Evolutionary conservation across 23 red algal species (phyloP).

Genomic region (Porphyridium purpureum): DNA sequence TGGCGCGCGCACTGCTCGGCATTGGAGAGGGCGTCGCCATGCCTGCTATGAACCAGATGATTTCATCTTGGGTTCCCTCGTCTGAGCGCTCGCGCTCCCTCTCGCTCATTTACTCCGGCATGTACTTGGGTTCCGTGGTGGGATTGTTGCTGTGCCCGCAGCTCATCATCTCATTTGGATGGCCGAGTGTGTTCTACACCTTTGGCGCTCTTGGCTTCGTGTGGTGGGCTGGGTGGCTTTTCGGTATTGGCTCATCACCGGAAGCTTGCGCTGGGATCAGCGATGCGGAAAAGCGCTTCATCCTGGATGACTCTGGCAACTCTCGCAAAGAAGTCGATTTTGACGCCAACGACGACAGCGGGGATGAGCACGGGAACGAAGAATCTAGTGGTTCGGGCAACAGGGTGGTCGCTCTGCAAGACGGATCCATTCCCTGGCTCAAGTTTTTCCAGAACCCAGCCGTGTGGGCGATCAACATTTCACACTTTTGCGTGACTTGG

Average conservation of each 20-base stretch:
- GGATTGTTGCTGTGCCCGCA: constrained; percentile 74
- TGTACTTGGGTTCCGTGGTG: constrained; percentile 83
- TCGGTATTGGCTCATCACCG: constrained; percentile 28
- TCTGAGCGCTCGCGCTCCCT: constrained; percentile 76
- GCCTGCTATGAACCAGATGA: constrained; percentile 95
- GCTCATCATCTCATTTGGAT: constrained; percentile 67
- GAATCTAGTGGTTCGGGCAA: too few species aligned
- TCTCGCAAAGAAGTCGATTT: too few species aligned
- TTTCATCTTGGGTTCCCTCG: constrained; percentile 85
- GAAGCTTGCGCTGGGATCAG: constrained; percentile 37
- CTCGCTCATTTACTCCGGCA: constrained; percentile 80
- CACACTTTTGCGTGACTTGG: constrained; percentile 94
- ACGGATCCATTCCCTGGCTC: constrained; percentile 49
- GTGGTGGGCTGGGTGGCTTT: constrained; percentile 72
- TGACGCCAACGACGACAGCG: neutral
- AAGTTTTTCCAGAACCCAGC: constrained; percentile 38
- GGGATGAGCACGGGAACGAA: neutral
- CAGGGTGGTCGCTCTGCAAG: too few species aligned
- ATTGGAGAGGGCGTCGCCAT: constrained; percentile 97
- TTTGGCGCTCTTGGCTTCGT: constrained; percentile 62
- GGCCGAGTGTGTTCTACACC: constrained; percentile 86
- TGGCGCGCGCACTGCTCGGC: constrained; percentile 70
- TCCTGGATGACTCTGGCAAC: too few species aligned
- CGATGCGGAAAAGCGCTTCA: constrained; percentile 29
- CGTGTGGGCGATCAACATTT: constrained; percentile 90